A percentile compares a stretch with the other conserved stretches of the same genome.
phyloP scores from a whole-genome alignment of 2,329 filamentous ascomycete genomes.

The Delphinella strobiligena region DNA sequence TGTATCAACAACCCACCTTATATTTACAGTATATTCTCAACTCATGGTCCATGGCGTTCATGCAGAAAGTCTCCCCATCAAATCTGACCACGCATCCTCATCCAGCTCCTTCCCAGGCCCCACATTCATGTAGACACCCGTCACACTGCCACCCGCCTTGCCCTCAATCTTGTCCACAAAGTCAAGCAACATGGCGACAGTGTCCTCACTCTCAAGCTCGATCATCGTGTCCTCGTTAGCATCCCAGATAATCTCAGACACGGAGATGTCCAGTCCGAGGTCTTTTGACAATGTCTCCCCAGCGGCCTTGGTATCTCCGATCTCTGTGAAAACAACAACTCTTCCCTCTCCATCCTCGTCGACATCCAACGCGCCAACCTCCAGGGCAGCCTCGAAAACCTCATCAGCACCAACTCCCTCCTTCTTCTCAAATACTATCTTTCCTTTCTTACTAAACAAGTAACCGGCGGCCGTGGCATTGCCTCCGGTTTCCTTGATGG shows the following conservation, averaged over 20 bases:
- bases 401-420: conserved; percentile 51
- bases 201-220: conserved; percentile 44
- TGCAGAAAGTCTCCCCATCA: conserved; percentile 23
- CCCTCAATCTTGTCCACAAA: conserved; percentile 53
- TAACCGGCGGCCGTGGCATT: conserved; percentile 64
- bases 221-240: conserved; percentile 70
- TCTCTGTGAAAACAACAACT: conserved; percentile 59
- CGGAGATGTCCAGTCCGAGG: conserved; percentile 55
- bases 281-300: conserved; percentile 51
- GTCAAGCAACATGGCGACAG: conserved; percentile 44
- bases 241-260: conserved; percentile 73
- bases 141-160: conserved; percentile 50
- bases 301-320: conserved; percentile 50
- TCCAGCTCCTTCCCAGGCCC: conserved; percentile 23
- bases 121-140: conserved; percentile 66
- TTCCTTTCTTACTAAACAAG: conserved; percentile 72
- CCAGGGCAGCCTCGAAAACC: conserved; percentile 68
- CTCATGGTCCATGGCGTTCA: conserved; percentile 7
- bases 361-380: conserved; percentile 69
- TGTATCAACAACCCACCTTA: conserved; percentile 1
- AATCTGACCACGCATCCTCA: conserved; percentile 26
- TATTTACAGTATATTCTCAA: conserved; percentile 9
- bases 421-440: conserved; percentile 48
- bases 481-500: conserved; percentile 62
- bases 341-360: conserved; percentile 56